Conservation (phyloP, 805 yeast species). For the Ogataea pignaliae region DNA sequence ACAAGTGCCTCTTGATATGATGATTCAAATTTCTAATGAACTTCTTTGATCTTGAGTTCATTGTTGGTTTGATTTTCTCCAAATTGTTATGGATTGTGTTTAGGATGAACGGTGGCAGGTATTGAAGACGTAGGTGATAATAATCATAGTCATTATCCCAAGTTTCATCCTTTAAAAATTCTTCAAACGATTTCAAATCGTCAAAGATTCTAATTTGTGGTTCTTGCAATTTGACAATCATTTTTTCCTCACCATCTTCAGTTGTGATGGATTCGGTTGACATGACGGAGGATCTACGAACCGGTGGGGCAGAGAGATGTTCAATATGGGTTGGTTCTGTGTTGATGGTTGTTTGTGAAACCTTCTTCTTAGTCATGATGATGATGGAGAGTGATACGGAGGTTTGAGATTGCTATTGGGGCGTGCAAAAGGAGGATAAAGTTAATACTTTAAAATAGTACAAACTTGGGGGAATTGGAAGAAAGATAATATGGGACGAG, state of each 20-base stretch:
- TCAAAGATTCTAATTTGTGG: constrained; percentile 41
- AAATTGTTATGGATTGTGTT: constrained; percentile 60
- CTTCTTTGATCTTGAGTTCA: constrained; percentile 63
- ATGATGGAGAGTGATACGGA: no score
- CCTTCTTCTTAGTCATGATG: constrained; percentile 5
- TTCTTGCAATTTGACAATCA: constrained; percentile 10
- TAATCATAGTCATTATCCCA: constrained; percentile 24
- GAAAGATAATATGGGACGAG: no score
- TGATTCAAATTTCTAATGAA: constrained; percentile 68
- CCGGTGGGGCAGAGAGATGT: constrained; percentile 17
- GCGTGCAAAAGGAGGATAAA: no score
- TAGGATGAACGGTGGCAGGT: constrained; percentile 49
- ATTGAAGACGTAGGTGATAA: constrained; percentile 16
- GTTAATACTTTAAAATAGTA: no score
- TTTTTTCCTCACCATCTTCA: constrained; percentile 6
- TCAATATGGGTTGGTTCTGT: constrained; percentile 32
- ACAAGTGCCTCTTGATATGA: constrained; percentile 62
- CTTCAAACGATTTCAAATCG: constrained; percentile 55
- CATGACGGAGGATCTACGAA: constrained; percentile 14
- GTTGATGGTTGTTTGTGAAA: constrained; percentile 14
- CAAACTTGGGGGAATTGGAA: no score
- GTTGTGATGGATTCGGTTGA: constrained; percentile 2
- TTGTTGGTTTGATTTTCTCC: constrained; percentile 65
- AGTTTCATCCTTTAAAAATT: constrained; percentile 54
- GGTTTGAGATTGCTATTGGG: no score